These are phyloP conservation scores for Colletotrichum cereale DNA, from an alignment of 2,329 filamentous ascomycete species.

Conservation along the genomic window DNA sequence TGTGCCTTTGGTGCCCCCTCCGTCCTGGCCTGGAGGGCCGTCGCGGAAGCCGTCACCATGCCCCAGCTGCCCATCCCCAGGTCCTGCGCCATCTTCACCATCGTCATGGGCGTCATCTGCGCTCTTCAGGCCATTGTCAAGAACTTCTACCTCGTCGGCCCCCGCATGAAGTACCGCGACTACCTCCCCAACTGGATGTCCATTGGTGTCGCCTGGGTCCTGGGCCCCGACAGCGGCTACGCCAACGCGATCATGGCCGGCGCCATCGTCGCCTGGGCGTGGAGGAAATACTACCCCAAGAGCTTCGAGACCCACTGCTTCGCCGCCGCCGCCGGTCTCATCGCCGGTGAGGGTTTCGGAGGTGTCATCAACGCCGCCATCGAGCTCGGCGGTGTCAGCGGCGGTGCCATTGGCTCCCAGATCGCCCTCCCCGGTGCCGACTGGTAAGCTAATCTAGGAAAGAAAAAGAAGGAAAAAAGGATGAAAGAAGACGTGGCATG, in stretches of 20 bases:
- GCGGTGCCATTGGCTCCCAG: conserved; percentile 24
- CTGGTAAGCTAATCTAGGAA: not conserved
- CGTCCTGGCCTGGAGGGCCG: conserved; percentile 74
- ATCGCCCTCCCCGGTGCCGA: conserved; percentile 39
- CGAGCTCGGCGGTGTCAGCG: conserved; percentile 49
- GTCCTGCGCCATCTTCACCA: conserved; percentile 67
- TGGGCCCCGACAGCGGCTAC: conserved; percentile 66
- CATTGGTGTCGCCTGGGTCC: conserved; percentile 69
- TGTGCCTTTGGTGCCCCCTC: conserved; percentile 74
- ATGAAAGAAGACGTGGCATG: not conserved
- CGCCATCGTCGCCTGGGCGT: conserved; percentile 63
- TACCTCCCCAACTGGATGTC: conserved; percentile 75
- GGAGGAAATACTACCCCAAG: conserved; percentile 64
- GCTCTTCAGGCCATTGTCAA: conserved; percentile 64
- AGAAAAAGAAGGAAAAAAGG: too few relatives aligned
- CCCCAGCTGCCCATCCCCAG: conserved; percentile 67
- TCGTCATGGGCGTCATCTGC: conserved; percentile 65
- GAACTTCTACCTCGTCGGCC: conserved; percentile 65
- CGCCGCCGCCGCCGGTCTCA: conserved; percentile 70
- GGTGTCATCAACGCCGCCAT: conserved; percentile 70
- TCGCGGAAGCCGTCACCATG: conserved; percentile 71
- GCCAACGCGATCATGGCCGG: conserved; percentile 71
- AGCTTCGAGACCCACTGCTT: conserved; percentile 69
- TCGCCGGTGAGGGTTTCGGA: conserved; percentile 73
- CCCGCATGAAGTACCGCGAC: conserved; percentile 65